Conservation (phyloP, 2,329 filamentous ascomycete genomes). For the Ceratocystis smalleyi region DNA sequence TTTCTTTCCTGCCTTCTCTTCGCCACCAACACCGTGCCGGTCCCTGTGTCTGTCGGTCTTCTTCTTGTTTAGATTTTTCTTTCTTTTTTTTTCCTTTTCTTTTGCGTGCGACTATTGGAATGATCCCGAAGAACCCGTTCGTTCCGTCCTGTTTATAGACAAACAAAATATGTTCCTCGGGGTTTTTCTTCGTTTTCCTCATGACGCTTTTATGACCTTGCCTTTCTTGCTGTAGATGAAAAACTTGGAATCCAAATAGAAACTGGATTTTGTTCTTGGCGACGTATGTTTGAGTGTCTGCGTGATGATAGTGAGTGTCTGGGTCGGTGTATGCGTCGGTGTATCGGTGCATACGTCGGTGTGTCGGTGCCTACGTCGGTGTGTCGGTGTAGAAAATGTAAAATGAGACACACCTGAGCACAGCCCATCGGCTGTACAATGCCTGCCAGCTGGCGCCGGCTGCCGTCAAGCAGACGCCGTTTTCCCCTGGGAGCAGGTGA, state of each 20-base stretch:
- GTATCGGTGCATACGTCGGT: too few relatives aligned
- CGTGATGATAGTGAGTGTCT: too few relatives aligned
- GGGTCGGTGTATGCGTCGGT: too few relatives aligned
- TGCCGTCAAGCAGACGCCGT: neutral
- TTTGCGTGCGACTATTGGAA: neutral
- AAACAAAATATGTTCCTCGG: too few relatives aligned
- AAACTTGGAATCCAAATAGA: neutral
- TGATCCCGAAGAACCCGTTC: neutral
- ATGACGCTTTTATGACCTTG: too few relatives aligned
- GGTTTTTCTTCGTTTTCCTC: too few relatives aligned
- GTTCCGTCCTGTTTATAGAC: neutral
- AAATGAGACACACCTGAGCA: too few relatives aligned
- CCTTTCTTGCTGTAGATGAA: too few relatives aligned
- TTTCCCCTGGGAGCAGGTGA: neutral
- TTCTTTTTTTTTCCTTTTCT: neutral
- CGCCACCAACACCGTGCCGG: neutral
- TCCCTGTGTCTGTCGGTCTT: neutral
- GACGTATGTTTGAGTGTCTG: neutral
- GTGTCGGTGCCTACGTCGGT: too few relatives aligned
- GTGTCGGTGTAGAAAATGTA: too few relatives aligned
- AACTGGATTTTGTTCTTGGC: neutral
- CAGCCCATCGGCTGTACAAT: neutral
- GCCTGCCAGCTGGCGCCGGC: neutral
- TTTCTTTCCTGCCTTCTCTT: neutral
- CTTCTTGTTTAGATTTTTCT: neutral